Evolutionary conservation across 306 rosid genomes (phyloP), one percentile per base, ranked within the genome.

Genomic region (Fragaria iinumae): DNA sequence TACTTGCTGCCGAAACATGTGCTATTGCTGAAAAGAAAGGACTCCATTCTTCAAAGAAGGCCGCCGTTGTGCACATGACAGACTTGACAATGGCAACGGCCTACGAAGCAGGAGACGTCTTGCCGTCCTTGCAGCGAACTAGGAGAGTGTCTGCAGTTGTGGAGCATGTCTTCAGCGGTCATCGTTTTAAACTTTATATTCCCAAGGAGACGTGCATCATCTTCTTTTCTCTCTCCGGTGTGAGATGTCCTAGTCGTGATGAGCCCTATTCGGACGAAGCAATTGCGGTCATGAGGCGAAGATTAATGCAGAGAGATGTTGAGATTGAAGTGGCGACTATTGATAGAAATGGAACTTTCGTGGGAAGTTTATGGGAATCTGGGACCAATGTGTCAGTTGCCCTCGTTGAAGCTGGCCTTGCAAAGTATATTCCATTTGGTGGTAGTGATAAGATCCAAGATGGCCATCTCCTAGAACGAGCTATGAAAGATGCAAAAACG

Each of bases 251-350:
- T 41, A 96, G 96, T 75, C 98, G 98, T 66, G 91, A 80, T 73
- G 97, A 92, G 83, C 92, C 92, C 25, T 89, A 87, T 84, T 92
- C 98, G 64, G 92, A 95, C 5, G 98, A 95, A 82, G 98, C 97
- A 75, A 89, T 89, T 84, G 88, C 98, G 21, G 64, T 92, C 63
- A 95, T 92, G 98, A 91, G 98, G 85, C 85, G 93, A 75, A 92
- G 89, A 86, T 90, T 92, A 81, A 92, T 95, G 97, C 98, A 95
- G 86, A 88, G 97, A 87, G 97, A 92, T 74, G 98, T 95, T 39
- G 97, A 92, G 97, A 87, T 95, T 80, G 97, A 92, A 83, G 98
- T 95, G 49, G 97, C 92, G 83, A 95, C 96, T 17, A 93, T 88
- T 41, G 96, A 95, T 82, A 84, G 91, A 86, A 92, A 86, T 55